Evolutionary conservation across 1,139 yeast genomes (phyloP).

Genomic region (Martiniozyma asiatica): DNA sequence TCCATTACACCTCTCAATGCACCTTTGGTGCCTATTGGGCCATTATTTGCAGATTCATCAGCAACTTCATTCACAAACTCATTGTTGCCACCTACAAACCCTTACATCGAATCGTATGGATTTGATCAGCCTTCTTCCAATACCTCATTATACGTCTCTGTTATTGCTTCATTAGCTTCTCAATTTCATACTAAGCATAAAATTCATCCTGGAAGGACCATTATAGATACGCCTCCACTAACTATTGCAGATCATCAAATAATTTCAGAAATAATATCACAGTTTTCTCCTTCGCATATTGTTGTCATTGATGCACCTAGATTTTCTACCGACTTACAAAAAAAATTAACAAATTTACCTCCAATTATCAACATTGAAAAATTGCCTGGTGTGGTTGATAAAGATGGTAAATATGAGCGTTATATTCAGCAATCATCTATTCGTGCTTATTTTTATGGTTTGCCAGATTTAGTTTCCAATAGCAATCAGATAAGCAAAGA

Average conservation of each 20-base stretch:
- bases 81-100: not conserved
- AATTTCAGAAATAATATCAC: conserved; percentile 49
- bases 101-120: conserved; percentile 2
- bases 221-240: conserved; percentile 72
- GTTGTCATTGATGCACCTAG: conserved; percentile 57
- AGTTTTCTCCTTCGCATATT: conserved; percentile 46
- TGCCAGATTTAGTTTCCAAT: conserved; percentile 11
- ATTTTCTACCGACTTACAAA: conserved; percentile 50
- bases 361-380: conserved; percentile 30
- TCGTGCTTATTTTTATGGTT: conserved; percentile 85
- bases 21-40: conserved; percentile 3
- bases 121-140: conserved; percentile 3
- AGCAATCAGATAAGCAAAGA: conserved; percentile 15
- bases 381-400: conserved; percentile 66
- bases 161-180: not conserved
- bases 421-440: conserved; percentile 65
- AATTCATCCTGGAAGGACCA: conserved; percentile 1
- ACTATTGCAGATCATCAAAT: conserved; percentile 35
- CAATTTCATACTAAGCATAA: too few relatives aligned
- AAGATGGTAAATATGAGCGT: conserved; percentile 59
- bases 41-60: conserved; percentile 25
- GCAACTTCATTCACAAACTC: conserved; percentile 2
- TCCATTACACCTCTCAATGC: conserved; percentile 81
- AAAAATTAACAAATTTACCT: conserved; percentile 31
- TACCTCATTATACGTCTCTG: conserved; percentile 1